Base-by-base conservation (phyloP, 1,284 basidiomycete genomes). In the Cryptococcus sp. region DNA sequence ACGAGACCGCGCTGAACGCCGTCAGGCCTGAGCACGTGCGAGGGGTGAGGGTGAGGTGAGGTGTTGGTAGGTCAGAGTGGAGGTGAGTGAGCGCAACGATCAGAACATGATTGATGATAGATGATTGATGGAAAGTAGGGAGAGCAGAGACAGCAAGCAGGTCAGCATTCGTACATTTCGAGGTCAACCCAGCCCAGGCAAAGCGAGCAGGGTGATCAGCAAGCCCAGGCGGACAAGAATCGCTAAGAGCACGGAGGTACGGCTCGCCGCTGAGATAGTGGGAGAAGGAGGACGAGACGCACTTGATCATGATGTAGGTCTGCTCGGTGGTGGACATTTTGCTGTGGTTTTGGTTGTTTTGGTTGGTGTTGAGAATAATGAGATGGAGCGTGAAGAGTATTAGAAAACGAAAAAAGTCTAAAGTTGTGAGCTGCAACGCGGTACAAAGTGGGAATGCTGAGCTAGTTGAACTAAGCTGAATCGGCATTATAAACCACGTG, bases 1-100 rank as follows among this genome's bases (percentile, higher is more conserved):
- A 95, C 85, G 81, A 97, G 89, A 69, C 86, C 87, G 73, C 93
- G 90, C 82, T 96, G 91, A 83, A 97, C 94, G 79, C 93, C 93
- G 82, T 97, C 93, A 73, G 93, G 93, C 92, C 95, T 64, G 74
- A 25, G 47, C 37, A 45, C 54, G 34, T 22, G 48, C 25, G 55
- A 29, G 22, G 47, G 25, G 44, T 26, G n/a, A 17, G 37, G 41
- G 25, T 22, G 44, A 45, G 34, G 52, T 19, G 29, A 10, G 26
- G 26, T 29, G 10, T 5, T 29, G 19, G 19, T 5, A 46, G 22
- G 34, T 19, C 41, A 17, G 22, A 17, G 37, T 50, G 17, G 13
- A 49, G 20, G 22, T 16, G 47, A 49, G 38, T 39, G 38, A 20
- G 48, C 41, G 23, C 11, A 40, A 47, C 20, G 20, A 25, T 19